Evolutionary conservation across 2,329 filamentous ascomycete species (phyloP).

Genomic region (Teratosphaeria viscida): DNA sequence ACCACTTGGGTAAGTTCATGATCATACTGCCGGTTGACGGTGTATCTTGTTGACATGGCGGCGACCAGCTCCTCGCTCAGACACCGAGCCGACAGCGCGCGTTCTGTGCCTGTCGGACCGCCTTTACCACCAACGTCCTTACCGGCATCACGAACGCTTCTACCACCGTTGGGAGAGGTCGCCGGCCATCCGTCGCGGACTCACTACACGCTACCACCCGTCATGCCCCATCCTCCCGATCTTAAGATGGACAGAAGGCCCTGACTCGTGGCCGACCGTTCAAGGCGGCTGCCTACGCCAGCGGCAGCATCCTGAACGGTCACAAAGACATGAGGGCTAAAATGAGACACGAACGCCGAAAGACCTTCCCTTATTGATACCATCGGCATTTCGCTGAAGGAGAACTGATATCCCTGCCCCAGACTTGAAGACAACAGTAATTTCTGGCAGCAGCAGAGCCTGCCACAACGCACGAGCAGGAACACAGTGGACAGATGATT

Average conservation of each 20-base stretch:
- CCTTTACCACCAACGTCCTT: slow-evolving; percentile 6
- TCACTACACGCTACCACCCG: slow-evolving; percentile 21
- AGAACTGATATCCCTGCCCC: neutral
- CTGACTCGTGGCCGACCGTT: neutral
- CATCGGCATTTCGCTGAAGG: neutral
- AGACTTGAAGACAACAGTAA: neutral
- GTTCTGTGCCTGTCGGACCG: slow-evolving; percentile 13
- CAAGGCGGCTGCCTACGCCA: neutral
- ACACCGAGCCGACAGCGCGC: slow-evolving; percentile 23
- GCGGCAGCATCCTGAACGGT: neutral
- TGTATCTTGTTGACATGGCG: neutral
- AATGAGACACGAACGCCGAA: neutral
- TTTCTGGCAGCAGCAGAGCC: neutral
- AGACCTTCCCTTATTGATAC: neutral
- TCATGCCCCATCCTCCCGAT: slow-evolving; percentile 18
- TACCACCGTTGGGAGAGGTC: slow-evolving; percentile 20
- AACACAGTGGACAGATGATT: neutral
- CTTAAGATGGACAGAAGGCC: neutral
- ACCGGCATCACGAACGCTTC: slow-evolving; percentile 6
- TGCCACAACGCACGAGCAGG: neutral
- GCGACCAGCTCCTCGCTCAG: slow-evolving; percentile 7
- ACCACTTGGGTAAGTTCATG: slow-evolving; percentile 5
- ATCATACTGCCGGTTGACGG: neutral
- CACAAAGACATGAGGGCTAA: neutral
- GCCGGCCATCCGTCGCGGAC: slow-evolving; percentile 11